These are phyloP conservation scores for Jacaranda mimosifolia DNA, from an alignment of 257 asterid species.

Conservation along the genomic window DNA sequence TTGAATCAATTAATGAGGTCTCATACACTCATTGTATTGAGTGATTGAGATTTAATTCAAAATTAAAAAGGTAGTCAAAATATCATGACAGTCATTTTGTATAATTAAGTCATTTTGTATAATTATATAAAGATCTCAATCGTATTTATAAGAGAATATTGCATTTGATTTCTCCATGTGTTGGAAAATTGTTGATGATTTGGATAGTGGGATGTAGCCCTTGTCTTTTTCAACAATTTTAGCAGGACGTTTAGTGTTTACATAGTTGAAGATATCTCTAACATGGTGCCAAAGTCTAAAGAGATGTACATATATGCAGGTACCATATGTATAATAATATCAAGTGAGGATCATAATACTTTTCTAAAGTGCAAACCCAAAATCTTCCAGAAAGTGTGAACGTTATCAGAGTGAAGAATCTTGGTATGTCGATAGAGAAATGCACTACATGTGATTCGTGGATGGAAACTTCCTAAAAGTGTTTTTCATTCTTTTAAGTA, in stretches of 20 bases:
- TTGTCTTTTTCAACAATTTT: neutral
- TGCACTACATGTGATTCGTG: neutral
- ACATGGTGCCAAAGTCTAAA: neutral
- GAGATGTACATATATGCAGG: conserved; percentile 23
- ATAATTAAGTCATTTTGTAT: too few relatives aligned
- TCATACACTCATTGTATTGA: too few relatives aligned
- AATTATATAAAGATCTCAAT: too few relatives aligned
- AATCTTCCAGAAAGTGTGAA: conserved; percentile 37
- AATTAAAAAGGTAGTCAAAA: too few relatives aligned
- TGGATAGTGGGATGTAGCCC: neutral
- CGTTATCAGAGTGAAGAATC: conserved; percentile 35
- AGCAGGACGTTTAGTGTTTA: neutral
- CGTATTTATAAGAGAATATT: too few relatives aligned
- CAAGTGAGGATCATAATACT: neutral
- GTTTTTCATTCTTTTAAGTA: neutral
- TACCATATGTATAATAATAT: conserved; percentile 16
- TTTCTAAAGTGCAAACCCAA: neutral
- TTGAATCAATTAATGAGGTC: too few relatives aligned
- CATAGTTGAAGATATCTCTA: conserved; percentile 1
- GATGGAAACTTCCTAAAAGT: neutral
- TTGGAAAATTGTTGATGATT: too few relatives aligned
- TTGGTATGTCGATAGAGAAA: conserved; percentile 24
- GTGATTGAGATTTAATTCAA: too few relatives aligned
- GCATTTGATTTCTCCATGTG: too few relatives aligned
- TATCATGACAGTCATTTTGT: too few relatives aligned